These are phyloP conservation scores for Sugiyamaella castrensis DNA, from an alignment of 1,139 yeast genomes.

Conservation along the genomic window DNA sequence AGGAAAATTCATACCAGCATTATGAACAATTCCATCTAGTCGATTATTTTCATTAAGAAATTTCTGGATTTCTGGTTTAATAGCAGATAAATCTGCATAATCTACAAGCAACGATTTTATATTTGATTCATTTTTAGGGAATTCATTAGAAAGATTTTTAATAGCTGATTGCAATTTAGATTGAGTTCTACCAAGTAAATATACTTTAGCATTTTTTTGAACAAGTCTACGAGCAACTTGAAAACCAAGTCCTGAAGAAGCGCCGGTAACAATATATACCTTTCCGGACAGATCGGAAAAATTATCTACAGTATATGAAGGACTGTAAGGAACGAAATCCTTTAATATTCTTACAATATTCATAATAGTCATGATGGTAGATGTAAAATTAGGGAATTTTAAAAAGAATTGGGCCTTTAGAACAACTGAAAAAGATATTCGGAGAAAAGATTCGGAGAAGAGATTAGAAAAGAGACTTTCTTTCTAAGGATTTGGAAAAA, in stretches of 20 bases:
- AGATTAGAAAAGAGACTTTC: background rate
- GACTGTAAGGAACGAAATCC: constrained; percentile 18
- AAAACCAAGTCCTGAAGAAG: constrained; percentile 33
- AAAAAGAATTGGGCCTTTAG: too few relatives aligned
- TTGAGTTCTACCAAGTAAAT: constrained; percentile 29
- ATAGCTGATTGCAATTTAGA: constrained; percentile 22
- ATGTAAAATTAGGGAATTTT: too few relatives aligned
- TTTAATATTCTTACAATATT: constrained; percentile 1
- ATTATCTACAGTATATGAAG: constrained; percentile 38
- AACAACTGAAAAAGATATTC: too few relatives aligned
- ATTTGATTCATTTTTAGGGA: constrained; percentile 20
- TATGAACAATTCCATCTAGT: constrained; percentile 47
- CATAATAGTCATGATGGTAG: constrained; percentile 1
- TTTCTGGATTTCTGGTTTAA: constrained; percentile 43
- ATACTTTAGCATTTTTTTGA: constrained; percentile 31
- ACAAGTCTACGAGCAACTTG: constrained; percentile 26
- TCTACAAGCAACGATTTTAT: constrained; percentile 35
- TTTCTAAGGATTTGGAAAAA: background rate
- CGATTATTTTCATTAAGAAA: constrained; percentile 34
- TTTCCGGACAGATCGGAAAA: constrained; percentile 46
- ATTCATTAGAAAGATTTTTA: constrained; percentile 19
- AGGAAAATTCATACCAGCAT: constrained; percentile 53
- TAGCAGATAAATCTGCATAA: constrained; percentile 44
- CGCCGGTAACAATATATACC: constrained; percentile 38
- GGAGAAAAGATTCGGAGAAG: background rate